Conservation (phyloP, 2,329 filamentous ascomycete species). For the Colletotrichum musicola region DNA sequence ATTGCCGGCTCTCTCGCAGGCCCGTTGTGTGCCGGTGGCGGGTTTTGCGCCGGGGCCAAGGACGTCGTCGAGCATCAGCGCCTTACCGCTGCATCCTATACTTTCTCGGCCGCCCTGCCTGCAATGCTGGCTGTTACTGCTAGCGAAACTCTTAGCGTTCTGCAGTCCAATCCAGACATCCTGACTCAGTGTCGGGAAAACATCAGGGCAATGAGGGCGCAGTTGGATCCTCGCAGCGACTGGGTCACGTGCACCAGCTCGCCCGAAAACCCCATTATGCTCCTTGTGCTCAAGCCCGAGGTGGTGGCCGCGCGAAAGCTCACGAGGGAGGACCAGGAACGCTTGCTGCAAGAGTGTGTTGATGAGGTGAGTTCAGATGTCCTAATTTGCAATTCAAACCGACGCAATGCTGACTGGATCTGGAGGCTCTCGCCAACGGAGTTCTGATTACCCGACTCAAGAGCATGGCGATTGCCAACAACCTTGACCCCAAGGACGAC, state of each 20-base stretch:
- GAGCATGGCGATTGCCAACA: conserved; percentile 74
- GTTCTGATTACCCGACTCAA: conserved; percentile 92
- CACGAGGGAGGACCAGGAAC: conserved; percentile 82
- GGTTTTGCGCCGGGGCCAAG: conserved; percentile 91
- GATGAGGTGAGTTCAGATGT: conserved; percentile 79
- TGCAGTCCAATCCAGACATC: conserved; percentile 89
- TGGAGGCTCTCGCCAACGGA: conserved; percentile 83
- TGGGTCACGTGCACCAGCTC: conserved; percentile 89
- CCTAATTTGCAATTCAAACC: neutral
- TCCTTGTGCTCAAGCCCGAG: conserved; percentile 86
- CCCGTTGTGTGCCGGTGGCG: conserved; percentile 90
- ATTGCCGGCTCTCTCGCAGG: conserved; percentile 93
- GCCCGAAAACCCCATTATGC: conserved; percentile 86
- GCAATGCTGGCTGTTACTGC: conserved; percentile 96
- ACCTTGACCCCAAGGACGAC: conserved; percentile 76
- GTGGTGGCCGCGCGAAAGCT: conserved; percentile 79
- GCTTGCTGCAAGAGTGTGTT: conserved; percentile 88
- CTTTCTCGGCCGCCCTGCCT: conserved; percentile 93
- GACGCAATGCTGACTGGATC: conserved; percentile 17
- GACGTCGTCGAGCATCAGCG: conserved; percentile 98
- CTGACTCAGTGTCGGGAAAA: conserved; percentile 85
- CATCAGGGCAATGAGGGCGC: conserved; percentile 84
- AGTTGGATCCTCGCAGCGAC: conserved; percentile 92
- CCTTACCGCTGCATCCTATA: conserved; percentile 91
- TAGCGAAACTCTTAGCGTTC: conserved; percentile 86